Base-by-base conservation (phyloP, 2,329 filamentous ascomycete genomes). In the Xylariaceae sp. region DNA sequence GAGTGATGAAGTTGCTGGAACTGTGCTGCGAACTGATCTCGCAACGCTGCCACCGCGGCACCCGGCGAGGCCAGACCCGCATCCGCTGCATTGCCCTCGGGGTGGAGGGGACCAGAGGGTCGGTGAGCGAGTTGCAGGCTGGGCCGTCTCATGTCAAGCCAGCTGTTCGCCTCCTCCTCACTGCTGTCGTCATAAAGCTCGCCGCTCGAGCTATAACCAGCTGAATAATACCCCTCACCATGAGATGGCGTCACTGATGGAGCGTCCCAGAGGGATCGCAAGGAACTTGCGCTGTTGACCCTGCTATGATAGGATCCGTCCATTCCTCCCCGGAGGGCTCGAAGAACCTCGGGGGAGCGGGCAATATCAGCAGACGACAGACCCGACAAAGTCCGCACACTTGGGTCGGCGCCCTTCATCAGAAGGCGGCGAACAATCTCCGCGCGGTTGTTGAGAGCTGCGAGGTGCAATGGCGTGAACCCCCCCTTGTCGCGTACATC, bases 381-480 rank as follows among this genome's bases (percentile, higher is more conserved):
- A 15, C 81, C 81, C 32, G 78, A 77, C 29, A 83, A 59, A 50
- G 78, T 89, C 45, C 78, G 71, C 39, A 83, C 67, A 28, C 71
- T 77, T 19, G 82, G 75, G 57, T 88, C 80, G 3, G 83, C 84
- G 24, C 84, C 83, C 25, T 76, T 73, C 16, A 83, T 67, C 45
- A 89, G 77, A 37, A 94, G 69, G 11, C 82, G 75, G 39, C 81
- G 73, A 11, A 90, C 80, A 45, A 92, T 86, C 52, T 87, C 79
- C 9, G 75, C 64, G 50, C 88, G 80, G 41, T 80, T 76, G 56
- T 83, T 80, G 51, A 93, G 72, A 17, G 83, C 79, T 14, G 87
- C 86, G 52, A 90, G 74, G 56, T 93, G 85, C 63, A 93, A 71
- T 11, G 87, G 78, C 4, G 84, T 87, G 57, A 86, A 90, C 15